A percentile compares a stretch with the other conserved stretches of the same genome.
Evolutionary conservation across 495 filamentous ascomycete species (phyloP).

Genomic region (Talaromyces nanjingensis): DNA sequence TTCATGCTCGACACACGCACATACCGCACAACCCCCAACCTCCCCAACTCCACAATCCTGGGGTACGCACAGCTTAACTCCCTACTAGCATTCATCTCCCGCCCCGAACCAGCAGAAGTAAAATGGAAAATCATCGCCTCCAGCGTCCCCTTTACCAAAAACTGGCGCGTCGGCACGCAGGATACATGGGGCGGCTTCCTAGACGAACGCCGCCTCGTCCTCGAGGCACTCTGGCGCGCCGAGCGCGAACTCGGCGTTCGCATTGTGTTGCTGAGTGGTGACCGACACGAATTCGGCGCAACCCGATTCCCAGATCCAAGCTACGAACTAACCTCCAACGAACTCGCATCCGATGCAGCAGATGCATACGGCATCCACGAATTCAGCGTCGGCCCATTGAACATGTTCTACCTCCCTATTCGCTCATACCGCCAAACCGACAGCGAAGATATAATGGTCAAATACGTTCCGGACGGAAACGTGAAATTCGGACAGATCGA

Average conservation of each 20-base stretch:
- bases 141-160: constrained; percentile 91
- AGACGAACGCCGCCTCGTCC: constrained; percentile 64
- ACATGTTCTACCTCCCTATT: constrained; percentile 88
- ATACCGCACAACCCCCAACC: constrained; percentile 63
- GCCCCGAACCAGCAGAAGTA: constrained; percentile 63
- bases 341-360: constrained; percentile 22
- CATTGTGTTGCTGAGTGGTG: constrained; percentile 79
- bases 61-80: constrained; percentile 71
- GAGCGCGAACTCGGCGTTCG: constrained; percentile 60
- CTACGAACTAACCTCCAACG: constrained; percentile 15
- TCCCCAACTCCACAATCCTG: constrained; percentile 74
- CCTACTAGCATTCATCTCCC: constrained; percentile 66
- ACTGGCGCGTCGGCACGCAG: constrained; percentile 75
- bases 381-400: constrained; percentile 82
- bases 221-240: constrained; percentile 87
- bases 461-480: constrained; percentile 83
- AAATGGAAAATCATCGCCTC: constrained; percentile 90
- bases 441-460: constrained; percentile 68
- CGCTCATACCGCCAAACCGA: constrained; percentile 75
- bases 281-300: constrained; percentile 91
- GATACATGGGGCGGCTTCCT: constrained; percentile 95
- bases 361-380: constrained; percentile 60
- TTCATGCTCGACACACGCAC: constrained; percentile 91
- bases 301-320: constrained; percentile 75
- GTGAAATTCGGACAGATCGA: constrained; percentile 88